phyloP scores from a whole-genome alignment of 2,329 filamentous ascomycete genomes.

The Fonsecaea erecta region DNA sequence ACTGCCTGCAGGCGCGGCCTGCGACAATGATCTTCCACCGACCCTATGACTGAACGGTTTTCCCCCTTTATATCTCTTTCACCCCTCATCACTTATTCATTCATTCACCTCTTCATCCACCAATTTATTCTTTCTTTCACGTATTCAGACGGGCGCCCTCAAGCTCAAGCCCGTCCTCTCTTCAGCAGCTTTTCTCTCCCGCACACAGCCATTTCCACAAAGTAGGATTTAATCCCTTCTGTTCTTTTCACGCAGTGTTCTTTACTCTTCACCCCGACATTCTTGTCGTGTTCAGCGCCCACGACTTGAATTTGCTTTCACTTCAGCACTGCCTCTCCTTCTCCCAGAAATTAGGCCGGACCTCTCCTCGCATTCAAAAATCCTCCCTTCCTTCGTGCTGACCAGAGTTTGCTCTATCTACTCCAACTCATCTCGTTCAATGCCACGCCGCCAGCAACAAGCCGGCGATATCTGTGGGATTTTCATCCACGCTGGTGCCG shows the following conservation, averaged over 20 bases:
- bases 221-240: not conserved
- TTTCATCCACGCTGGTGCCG: constrained; percentile 93
- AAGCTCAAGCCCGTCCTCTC: not conserved
- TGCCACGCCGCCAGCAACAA: constrained; percentile 44
- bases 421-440: constrained; percentile 31
- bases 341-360: not conserved
- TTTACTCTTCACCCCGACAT: not conserved
- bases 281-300: not conserved
- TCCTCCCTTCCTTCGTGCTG: not conserved
- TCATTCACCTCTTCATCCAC: not conserved
- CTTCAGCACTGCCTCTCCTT: not conserved
- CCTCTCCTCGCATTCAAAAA: not conserved
- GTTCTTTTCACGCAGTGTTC: not conserved
- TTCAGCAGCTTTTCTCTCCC: not conserved
- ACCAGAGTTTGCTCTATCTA: not conserved
- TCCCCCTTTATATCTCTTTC: not conserved
- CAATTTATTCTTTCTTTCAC: not conserved
- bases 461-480: constrained; percentile 69
- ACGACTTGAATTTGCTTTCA: not conserved
- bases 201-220: not conserved
- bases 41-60: not conserved
- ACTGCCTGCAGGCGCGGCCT: not conserved
- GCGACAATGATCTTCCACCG: not conserved
- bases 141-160: not conserved
- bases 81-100: not conserved